These are phyloP conservation scores for Entophlyctis luteolus DNA, from an alignment of 192 early-diverging fungal species.

Conservation along the genomic window DNA sequence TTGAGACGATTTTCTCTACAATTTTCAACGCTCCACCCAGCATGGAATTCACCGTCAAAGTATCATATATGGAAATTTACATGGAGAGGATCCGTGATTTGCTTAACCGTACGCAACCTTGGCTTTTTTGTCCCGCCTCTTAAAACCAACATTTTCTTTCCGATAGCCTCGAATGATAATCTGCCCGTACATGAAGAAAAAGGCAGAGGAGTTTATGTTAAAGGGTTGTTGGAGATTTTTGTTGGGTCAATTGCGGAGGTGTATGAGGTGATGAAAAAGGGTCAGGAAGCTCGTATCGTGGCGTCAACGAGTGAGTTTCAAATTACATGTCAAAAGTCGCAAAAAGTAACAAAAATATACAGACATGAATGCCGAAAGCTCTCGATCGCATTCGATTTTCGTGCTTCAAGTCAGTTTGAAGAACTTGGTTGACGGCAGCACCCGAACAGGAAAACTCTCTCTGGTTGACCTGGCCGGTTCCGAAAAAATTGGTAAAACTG, in stretches of 20 bases:
- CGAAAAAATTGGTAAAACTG: slow-evolving; percentile 96
- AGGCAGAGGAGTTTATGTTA: slow-evolving; percentile 93
- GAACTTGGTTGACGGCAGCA: slow-evolving; percentile 83
- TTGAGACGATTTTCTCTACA: slow-evolving; percentile 88
- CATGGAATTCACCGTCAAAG: slow-evolving; percentile 96
- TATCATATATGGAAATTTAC: slow-evolving; percentile 99
- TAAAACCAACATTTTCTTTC: slow-evolving; percentile 10
- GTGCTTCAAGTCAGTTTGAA: slow-evolving; percentile 94
- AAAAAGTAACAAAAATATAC: neutral
- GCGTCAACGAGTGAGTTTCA: slow-evolving; percentile 77
- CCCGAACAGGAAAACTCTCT: slow-evolving; percentile 86
- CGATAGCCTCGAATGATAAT: slow-evolving; percentile 74
- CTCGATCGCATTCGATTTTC: slow-evolving; percentile 97
- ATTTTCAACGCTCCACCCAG: slow-evolving; percentile 88
- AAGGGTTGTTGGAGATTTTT: slow-evolving; percentile 95
- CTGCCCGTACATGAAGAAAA: slow-evolving; percentile 98
- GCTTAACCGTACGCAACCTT: slow-evolving; percentile 65
- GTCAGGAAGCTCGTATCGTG: slow-evolving; percentile 80
- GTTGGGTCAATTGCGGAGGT: slow-evolving; percentile 93
- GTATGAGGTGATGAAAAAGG: slow-evolving; percentile 95
- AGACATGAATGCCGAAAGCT: slow-evolving; percentile 99
- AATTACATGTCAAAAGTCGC: neutral
- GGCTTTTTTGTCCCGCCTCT: neutral
- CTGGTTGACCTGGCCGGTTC: slow-evolving; percentile 99
- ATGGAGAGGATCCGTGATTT: slow-evolving; percentile 99